Evolutionary conservation across 169 alveolate genomes (phyloP), one percentile per base, ranked within the genome.

Genomic region (Babesia divergens): DNA sequence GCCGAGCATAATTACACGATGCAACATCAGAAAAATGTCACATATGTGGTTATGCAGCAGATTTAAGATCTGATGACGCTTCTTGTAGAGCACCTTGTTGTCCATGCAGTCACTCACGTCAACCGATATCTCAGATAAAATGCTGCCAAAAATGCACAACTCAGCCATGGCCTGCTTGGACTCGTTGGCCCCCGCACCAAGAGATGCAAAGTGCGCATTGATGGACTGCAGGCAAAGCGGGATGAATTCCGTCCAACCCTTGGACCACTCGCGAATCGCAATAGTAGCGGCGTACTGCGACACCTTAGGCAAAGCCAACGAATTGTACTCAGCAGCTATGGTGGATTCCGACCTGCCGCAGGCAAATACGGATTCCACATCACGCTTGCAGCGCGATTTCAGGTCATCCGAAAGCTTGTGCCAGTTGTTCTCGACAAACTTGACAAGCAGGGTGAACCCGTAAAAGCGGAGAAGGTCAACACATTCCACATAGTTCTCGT

Each of bases 361-460:
- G 0, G 86, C 32, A 43, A 77, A 77, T 26, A 77, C 52, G 38
- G 59, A 16, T 31, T 77, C 82, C 46, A 53, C 46, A 40, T 77
- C 76, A 11, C 26, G 44, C 40, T 67, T 53, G 52, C 81, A 68
- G 28, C 81, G 55, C 11, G 40, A 2, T 5, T 40, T 26, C 26
- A 77, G 65, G 6, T 54, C 53, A 14, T 58, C 68, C 9, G 86
- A 43, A 32, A 55, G 34, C 22, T 32, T 16, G 44, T 70, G 76
- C 84, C 84, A 80, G 67, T 80, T 47, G 70, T 80, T 80, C 44
- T 80, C 84, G 18, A 70, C 79, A 20, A 70, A 55, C 71, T 80
- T 80, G 38, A 80, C 80, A 52, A 80, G 65, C 32, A 80, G 79
- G 24, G 88, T 69, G 75, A 59, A 80, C 3, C 88, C 88, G 64